A percentile compares a stretch with the other conserved stretches of the same genome.
phyloP scores from a whole-genome alignment of 2,329 filamentous ascomycete species.

The Pleoardoris graminearum region DNA sequence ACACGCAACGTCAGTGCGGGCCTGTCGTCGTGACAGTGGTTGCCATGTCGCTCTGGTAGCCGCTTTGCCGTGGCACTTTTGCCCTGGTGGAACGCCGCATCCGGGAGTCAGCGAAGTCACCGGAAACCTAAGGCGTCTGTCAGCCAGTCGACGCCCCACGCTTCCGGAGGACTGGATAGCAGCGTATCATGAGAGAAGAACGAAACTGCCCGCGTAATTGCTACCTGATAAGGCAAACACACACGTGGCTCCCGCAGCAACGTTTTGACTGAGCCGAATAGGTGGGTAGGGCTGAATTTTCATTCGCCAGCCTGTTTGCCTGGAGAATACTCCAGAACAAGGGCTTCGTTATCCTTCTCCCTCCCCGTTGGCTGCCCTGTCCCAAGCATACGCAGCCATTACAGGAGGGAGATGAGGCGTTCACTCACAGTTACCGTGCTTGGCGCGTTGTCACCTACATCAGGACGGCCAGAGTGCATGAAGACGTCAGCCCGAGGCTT shows the following conservation, averaged over 20 bases:
- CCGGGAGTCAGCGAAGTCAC: background rate
- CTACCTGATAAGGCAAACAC: constrained; percentile 18
- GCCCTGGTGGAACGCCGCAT: background rate
- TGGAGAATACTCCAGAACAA: constrained; percentile 7
- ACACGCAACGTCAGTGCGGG: constrained; percentile 14
- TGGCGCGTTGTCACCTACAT: background rate
- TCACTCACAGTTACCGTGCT: background rate
- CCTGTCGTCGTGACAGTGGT: background rate
- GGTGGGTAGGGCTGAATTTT: constrained; percentile 40
- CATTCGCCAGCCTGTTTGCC: constrained; percentile 22
- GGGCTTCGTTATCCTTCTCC: constrained; percentile 6
- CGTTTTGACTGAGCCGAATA: constrained; percentile 28
- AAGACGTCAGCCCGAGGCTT: background rate
- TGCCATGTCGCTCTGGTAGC: background rate
- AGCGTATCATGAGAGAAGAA: background rate
- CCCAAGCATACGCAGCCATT: background rate
- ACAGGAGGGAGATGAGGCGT: background rate
- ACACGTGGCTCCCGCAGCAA: constrained; percentile 40
- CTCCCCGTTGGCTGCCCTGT: background rate
- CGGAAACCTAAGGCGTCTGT: background rate
- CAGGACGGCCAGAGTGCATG: background rate
- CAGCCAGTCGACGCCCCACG: constrained; percentile 9
- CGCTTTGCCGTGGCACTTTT: background rate
- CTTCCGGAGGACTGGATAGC: constrained; percentile 8
- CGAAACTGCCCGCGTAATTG: background rate